phyloP scores from a whole-genome alignment of 768 basidiomycete species.

The Lentinula aciculospora region DNA sequence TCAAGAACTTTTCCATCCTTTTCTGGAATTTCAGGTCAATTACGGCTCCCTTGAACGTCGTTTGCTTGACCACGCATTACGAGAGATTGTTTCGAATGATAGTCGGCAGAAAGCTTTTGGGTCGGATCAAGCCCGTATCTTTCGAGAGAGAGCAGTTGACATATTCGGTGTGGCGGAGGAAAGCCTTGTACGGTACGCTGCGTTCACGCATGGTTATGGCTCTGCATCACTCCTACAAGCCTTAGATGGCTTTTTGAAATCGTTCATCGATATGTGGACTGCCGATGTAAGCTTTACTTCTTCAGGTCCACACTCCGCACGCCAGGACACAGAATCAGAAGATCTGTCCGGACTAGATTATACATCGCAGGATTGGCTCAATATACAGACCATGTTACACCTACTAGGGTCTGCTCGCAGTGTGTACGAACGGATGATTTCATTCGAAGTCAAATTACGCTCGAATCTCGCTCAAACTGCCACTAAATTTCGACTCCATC shows the following conservation, averaged over 20 bases:
- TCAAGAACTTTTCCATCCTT: constrained; percentile 87
- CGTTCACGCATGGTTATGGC: constrained; percentile 90
- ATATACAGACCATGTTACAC: constrained; percentile 79
- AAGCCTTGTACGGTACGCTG: constrained; percentile 64
- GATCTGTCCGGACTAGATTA: constrained; percentile 85
- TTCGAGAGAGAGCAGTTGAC: constrained; percentile 72
- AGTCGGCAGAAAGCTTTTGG: constrained; percentile 31
- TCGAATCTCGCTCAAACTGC: constrained; percentile 54
- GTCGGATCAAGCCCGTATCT: constrained; percentile 51
- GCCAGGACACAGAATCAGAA: constrained; percentile 34
- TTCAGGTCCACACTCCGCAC: constrained; percentile 18
- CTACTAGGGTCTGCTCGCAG: constrained; percentile 76
- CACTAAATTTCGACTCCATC: constrained; percentile 49
- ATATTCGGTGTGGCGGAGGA: constrained; percentile 78
- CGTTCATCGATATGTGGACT: constrained; percentile 66
- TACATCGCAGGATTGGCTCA: constrained; percentile 81
- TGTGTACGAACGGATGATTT: constrained; percentile 58
- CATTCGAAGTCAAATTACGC: constrained; percentile 69
- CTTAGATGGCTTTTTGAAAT: constrained; percentile 63
- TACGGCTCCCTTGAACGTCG: constrained; percentile 76
- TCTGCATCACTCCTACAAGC: constrained; percentile 66
- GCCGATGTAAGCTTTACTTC: constrained; percentile 38
- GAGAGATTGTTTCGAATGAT: constrained; percentile 38
- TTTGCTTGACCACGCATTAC: constrained; percentile 54
- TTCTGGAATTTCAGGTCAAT: constrained; percentile 84